A percentile compares a stretch with the other conserved stretches of the same genome.
phyloP scores from a whole-genome alignment of 23 red algal species.

The Agarophyton chilense region DNA sequence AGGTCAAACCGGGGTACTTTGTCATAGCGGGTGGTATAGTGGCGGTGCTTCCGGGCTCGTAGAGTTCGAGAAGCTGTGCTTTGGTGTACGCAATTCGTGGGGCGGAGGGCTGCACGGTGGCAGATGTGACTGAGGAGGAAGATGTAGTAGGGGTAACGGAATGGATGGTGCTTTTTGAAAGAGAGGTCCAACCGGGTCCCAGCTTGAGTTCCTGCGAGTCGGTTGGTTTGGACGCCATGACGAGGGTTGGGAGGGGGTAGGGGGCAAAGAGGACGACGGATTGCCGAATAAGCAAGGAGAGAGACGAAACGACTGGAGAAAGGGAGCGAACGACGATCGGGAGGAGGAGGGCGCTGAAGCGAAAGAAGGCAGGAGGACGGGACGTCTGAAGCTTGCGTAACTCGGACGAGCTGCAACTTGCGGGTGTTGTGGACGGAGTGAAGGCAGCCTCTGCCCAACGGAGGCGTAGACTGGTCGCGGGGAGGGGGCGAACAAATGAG shows the following conservation, averaged over 20 bases:
- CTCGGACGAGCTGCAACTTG: constrained; percentile 24
- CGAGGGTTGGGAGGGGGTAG: background rate
- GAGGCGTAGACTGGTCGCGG: background rate
- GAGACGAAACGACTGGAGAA: background rate
- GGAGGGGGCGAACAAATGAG: constrained; percentile 2
- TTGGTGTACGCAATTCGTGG: constrained; percentile 64
- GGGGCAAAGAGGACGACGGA: background rate
- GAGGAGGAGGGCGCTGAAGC: constrained; percentile 18
- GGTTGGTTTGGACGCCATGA: constrained; percentile 69
- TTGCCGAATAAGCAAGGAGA: background rate
- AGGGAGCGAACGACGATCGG: constrained; percentile 18
- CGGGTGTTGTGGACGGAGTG: constrained; percentile 11
- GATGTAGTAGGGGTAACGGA: constrained; percentile 15
- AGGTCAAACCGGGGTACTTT: constrained; percentile 69
- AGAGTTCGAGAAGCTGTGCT: constrained; percentile 67
- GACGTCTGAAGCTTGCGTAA: constrained; percentile 40
- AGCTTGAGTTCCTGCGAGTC: constrained; percentile 77
- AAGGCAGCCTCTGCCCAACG: constrained; percentile 10
- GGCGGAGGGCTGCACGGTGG: constrained; percentile 22
- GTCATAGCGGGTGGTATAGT: constrained; percentile 64
- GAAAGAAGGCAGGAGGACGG: background rate
- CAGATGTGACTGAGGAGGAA: constrained; percentile 18
- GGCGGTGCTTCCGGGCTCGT: constrained; percentile 53
- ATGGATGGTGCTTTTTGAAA: constrained; percentile 51
- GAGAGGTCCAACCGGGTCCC: constrained; percentile 67